Percentiles rank a stretch among this genome's conserved stretches.
Evolutionary conservation across 2,329 filamentous ascomycete genomes (phyloP).

Genomic region (Cyclaneusma minus): DNA sequence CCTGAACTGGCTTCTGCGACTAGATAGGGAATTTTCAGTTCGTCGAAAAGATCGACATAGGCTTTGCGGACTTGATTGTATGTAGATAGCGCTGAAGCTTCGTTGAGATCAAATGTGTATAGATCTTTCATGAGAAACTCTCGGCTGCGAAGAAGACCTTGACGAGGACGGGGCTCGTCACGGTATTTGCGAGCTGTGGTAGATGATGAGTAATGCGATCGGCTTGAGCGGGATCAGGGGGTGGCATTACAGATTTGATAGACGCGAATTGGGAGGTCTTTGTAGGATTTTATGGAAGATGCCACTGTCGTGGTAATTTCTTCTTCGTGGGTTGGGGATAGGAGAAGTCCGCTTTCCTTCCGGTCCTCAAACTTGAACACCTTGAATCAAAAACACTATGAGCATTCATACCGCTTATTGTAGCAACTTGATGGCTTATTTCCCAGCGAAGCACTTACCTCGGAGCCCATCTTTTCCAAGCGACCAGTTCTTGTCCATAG

Average conservation of each 20-base stretch:
- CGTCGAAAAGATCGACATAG: constrained; percentile 65
- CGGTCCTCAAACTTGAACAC: constrained; percentile 71
- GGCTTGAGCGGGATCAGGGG: neutral
- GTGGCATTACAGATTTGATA: constrained; percentile 69
- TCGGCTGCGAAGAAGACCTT: constrained; percentile 72
- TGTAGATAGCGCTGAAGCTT: constrained; percentile 56
- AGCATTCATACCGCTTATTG: constrained; percentile 8
- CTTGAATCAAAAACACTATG: constrained; percentile 32
- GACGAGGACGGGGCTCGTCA: constrained; percentile 77
- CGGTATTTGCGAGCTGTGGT: constrained; percentile 71
- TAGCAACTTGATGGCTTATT: constrained; percentile 5
- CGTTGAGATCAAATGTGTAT: constrained; percentile 75
- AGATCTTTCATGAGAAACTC: constrained; percentile 98
- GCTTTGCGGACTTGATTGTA: constrained; percentile 60
- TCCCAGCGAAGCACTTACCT: constrained; percentile 32
- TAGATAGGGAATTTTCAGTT: constrained; percentile 69
- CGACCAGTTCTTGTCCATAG: constrained; percentile 78
- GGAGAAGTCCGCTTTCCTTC: constrained; percentile 55
- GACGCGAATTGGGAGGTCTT: constrained; percentile 67
- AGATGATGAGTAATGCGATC: constrained; percentile 3
- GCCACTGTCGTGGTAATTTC: constrained; percentile 79
- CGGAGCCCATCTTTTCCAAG: constrained; percentile 53
- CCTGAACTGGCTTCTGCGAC: constrained; percentile 85
- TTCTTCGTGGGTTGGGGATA: constrained; percentile 91
- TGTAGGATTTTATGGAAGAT: constrained; percentile 62